A percentile compares a stretch with the other conserved stretches of the same genome.
Conservation (phyloP, 768 basidiomycete genomes). For the Tylopilus rubrobrunneus region DNA sequence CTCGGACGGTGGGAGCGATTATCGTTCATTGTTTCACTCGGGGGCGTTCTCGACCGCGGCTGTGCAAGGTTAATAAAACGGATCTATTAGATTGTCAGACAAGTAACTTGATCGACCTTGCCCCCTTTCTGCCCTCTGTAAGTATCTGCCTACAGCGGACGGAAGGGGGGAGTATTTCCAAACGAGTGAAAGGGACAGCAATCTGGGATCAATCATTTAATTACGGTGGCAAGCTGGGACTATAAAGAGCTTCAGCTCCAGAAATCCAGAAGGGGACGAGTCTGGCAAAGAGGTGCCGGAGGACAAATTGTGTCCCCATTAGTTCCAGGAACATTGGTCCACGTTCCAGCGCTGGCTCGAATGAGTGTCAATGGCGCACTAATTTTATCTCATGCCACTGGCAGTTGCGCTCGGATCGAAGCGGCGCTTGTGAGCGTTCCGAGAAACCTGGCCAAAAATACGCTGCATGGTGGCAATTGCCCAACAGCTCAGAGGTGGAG, state of each 20-base stretch:
- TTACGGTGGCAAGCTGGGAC: not conserved
- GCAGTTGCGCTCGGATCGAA: not conserved
- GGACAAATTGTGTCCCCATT: no score
- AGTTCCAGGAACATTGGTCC: no score
- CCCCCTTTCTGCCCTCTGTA: slow-evolving; percentile 22
- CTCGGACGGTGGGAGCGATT: not conserved
- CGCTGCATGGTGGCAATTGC: no score
- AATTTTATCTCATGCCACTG: no score
- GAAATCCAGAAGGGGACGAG: not conserved
- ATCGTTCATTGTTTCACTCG: not conserved
- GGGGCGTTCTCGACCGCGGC: not conserved
- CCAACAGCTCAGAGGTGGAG: not conserved
- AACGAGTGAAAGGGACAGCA: not conserved
- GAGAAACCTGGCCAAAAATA: no score
- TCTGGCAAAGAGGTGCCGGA: not conserved
- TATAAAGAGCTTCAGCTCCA: not conserved
- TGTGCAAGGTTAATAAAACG: not conserved
- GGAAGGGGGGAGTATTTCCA: slow-evolving; percentile 13
- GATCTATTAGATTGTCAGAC: not conserved
- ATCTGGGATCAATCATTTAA: not conserved
- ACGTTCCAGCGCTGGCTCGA: no score
- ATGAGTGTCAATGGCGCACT: no score
- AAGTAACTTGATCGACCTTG: not conserved
- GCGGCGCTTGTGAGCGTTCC: not conserved
- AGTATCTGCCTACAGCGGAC: slow-evolving; percentile 21